phyloP scores from a whole-genome alignment of 352 stramenopile genomes.

The Plasmopara viticola region DNA sequence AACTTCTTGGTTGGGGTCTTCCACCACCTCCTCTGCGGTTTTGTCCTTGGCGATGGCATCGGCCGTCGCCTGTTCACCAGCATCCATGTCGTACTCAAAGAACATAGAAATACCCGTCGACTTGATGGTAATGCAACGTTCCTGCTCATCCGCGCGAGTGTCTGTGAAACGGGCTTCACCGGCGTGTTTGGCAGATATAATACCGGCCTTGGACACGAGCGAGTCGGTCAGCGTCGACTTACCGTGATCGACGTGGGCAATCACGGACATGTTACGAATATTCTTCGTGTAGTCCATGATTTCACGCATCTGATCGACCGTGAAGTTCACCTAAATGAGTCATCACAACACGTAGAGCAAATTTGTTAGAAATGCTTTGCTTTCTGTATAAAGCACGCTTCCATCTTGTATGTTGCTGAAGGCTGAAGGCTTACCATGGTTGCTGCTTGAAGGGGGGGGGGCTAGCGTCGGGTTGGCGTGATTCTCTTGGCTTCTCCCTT shows the following conservation, averaged over 20 bases:
- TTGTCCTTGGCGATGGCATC: constrained; percentile 54
- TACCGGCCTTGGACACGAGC: constrained; percentile 98
- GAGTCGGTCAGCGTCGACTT: constrained; percentile 99
- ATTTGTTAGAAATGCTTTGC: not conserved
- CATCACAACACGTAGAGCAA: not conserved
- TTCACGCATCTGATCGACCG: constrained; percentile 98
- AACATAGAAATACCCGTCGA: constrained; percentile 99
- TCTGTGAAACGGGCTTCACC: constrained; percentile 98
- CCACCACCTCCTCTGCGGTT: constrained; percentile 26
- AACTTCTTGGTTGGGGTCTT: constrained; percentile 36
- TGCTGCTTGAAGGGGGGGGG: constrained; percentile 27
- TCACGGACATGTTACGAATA: constrained; percentile 99
- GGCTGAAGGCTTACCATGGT: constrained; percentile 34
- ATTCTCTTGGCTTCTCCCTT: constrained; percentile 26
- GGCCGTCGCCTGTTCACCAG: constrained; percentile 77
- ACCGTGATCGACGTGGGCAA: constrained; percentile 99
- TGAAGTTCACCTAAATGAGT: constrained; percentile 96
- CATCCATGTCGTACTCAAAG: constrained; percentile 99
- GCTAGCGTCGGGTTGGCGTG: constrained; percentile 14
- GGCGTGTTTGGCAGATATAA: constrained; percentile 98
- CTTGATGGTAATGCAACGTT: constrained; percentile 99
- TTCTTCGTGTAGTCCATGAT: constrained; percentile 99
- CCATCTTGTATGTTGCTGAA: too few relatives aligned
- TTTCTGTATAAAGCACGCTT: too few relatives aligned
- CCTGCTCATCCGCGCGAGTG: constrained; percentile 99